Evolutionary conservation across 2,329 filamentous ascomycete species (phyloP), one percentile per base, ranked within the genome.

Genomic region (Pezicula radicicola): DNA sequence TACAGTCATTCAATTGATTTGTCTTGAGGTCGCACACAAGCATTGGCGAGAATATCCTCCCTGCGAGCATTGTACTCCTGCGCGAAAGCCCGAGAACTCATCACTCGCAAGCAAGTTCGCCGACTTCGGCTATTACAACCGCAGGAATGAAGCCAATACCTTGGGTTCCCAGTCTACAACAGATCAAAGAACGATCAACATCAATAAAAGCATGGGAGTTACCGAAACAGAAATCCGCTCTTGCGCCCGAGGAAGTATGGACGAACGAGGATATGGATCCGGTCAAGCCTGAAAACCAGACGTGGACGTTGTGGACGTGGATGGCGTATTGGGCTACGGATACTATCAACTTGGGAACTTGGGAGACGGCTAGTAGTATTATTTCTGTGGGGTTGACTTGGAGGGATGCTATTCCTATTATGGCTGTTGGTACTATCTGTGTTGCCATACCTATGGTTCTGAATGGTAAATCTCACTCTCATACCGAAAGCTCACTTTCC

Each of bases 401-500:
- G 72, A 70, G 73, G 45, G 81, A 84, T 60, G 76, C 77, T 4
- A 71, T 81, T 46, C 69, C 69, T 15, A 65, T 66, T 57, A 83
- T 80, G 52, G 73, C 81, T 41, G 80, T 86, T n/a, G 85, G 85
- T 41, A 77, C 79, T 12, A 71, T 78, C 10, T 84, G 81, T 57
- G 81, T 83, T 18, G 79, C 81, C 13, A 75, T 83, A 10, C 70
- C 74, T 10, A 72, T 76, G 63, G 73, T 75, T 9, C 64, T 76
- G n/a, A 76, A 78, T 59, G 74, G 30, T 33, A 33, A 33, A 33
- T 10, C 30, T 13, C 30, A 33, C 10, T 10, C 10, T 13, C 30
- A 6, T 7, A 2, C 30, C 12, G 30, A 33, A 33, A 25, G 25
- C 6, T 12, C 9, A 2, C 12, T 13, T 33, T 13, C 9, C 30